Conservation (phyloP, 345 rosid species). For the Cardamine chenopodiifolia region DNA sequence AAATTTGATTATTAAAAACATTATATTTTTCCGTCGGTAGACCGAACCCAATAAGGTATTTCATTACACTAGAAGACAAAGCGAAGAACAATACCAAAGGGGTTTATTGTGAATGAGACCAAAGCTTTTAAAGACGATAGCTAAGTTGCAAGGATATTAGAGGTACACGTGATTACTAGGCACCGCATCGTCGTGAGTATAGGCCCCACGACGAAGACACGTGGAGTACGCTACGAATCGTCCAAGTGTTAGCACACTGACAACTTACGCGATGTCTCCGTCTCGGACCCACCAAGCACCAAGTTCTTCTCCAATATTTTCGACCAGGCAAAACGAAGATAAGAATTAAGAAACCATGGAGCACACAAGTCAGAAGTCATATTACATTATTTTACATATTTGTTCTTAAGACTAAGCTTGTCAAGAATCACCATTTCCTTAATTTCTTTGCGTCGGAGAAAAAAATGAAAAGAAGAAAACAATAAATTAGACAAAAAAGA, state of each 20-base stretch:
- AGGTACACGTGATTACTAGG: slow-evolving; percentile 30
- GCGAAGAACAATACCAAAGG: not conserved
- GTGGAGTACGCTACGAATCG: slow-evolving; percentile 33
- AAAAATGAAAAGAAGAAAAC: not conserved
- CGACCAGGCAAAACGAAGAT: not conserved
- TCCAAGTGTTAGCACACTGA: slow-evolving; percentile 34
- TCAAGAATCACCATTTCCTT: not conserved
- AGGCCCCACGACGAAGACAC: slow-evolving; percentile 18
- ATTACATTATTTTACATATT: not conserved
- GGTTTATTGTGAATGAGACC: too few species aligned
- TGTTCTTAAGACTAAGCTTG: not conserved
- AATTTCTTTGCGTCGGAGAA: not conserved
- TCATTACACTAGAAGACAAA: not conserved
- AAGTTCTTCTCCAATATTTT: slow-evolving; percentile 10
- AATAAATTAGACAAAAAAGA: not conserved
- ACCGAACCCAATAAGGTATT: not conserved
- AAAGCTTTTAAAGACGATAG: slow-evolving; percentile 32
- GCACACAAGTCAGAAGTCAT: not conserved
- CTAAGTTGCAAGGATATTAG: slow-evolving; percentile 23
- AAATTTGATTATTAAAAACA: not conserved
- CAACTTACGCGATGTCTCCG: slow-evolving; percentile 29
- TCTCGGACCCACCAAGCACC: slow-evolving; percentile 34
- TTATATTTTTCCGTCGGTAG: not conserved
- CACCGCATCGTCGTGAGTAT: slow-evolving; percentile 9
- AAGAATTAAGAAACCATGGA: not conserved